Base-by-base conservation (phyloP, 371 early-diverging fungal species). In the Mortierella sp. region DNA sequence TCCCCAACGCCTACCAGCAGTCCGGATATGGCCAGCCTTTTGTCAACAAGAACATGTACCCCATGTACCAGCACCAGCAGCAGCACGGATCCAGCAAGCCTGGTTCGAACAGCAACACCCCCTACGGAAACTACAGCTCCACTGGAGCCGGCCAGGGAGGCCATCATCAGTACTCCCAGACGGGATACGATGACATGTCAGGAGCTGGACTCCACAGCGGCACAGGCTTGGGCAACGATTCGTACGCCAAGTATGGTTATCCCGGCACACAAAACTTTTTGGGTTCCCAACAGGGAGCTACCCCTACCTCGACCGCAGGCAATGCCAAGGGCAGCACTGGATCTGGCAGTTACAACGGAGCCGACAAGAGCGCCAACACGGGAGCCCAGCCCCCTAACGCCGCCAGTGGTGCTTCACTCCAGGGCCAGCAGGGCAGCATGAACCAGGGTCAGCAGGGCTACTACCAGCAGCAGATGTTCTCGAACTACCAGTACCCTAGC, bases 21-120 rank as follows among this genome's bases (percentile, higher is more conserved):
- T 92, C 94, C 10, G 90, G 92, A 19, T 97, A 96, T 85, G 94
- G 92, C 43, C 96, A 96, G 81, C 97, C 95, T 19, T 96, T 95
- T 78, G 91, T 94, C 89, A 95, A 94, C 91, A 96, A 96, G 92
- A 91, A 90, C 75, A 93, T 95, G 92, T 97, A 96, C 77, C 95
- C 95, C 43, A 93, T 94, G 94, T 94, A 95, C 73, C 89, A 81
- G 46, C 81, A 83, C 53, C 87, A 88, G 64, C 82, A 81, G 34
- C 88, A 80, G 76, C 79, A 78, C 28, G 80, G 80, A 34, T 55
- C 64, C 37, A 78, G 55, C 75, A 84, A 84, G 71, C 85, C 85
- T 54, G 85, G 85, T 6, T 69, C 89, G 24, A 74, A 72, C 64
- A 83, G 70, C 76, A 79, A 59, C 78, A 85, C 74, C 61, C 88